Base-by-base conservation (phyloP, 371 early-diverging fungal species). In the Rhizopus sp. region DNA sequence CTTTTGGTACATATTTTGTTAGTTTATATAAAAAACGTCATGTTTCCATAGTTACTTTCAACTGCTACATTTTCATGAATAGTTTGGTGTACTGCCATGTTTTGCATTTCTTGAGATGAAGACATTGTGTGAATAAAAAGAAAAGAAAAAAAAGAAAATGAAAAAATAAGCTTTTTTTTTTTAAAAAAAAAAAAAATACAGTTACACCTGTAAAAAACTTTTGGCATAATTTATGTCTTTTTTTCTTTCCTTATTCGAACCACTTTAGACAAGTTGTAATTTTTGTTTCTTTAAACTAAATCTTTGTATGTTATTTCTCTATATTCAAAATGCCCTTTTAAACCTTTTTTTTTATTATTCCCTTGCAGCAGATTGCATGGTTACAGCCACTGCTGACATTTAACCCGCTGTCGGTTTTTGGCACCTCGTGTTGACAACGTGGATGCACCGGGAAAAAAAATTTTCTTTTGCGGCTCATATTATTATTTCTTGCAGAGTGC, bases 71-170 rank as follows among this genome's bases (percentile, higher is more conserved):
- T 46, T 12, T 46, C 46, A 4, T 17, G 30, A 17, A 23, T 46
- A 16, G 9, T 23, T 8, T 46, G 46, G 7, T 46, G 46, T 29
- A 46, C 29, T 23, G 10, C 15, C 1, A 7, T 29, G 15, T 41
- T 10, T 41, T 41, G 41, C 41, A 41, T 41, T 41, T 6, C 15
- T 41, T 41, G 38, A 37, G 38, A 37, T 37, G 38, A 37, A 5
- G 13, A 13, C 13, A 37, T 37, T 37, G 13, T 37, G 29, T 37
- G 23, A 46, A 9, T 6, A 46, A 8, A n/a, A 29, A 8, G 9
- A 46, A 46, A 46, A 23, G 29, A 46, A 46, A 46, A 23, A 46
- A 17, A 8, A 46, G 5, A 45, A 45, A 46, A 46, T 7, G 29
- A 4, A 29, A 17, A 23, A 23, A 46, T 46, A 46, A 23, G 7